Evolutionary conservation across 2,329 filamentous ascomycete genomes (phyloP), one percentile per base, ranked within the genome.

Genomic region (Xylariaceae sp.): DNA sequence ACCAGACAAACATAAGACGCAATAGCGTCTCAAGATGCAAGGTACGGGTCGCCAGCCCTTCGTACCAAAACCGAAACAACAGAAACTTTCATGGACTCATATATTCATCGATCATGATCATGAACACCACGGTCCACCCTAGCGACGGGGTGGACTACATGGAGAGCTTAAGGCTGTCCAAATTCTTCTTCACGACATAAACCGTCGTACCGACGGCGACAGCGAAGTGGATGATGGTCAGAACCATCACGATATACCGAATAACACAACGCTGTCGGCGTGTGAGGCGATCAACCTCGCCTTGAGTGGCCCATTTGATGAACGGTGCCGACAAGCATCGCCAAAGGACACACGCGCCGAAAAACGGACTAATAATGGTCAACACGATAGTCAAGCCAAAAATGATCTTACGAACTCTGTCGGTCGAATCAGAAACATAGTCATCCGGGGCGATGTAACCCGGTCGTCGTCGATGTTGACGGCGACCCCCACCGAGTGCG

Each of bases 231-330:
- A n/a, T n/a, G n/a, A n/a, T n/a, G n/a, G n/a, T n/a, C n/a, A n/a
- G n/a, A n/a, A n/a, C n/a, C n/a, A 26, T 26, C 26, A 26, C 5
- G 26, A 26, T 26, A 4, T 8, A 58, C 44, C 64, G 56, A 9
- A 80, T 66, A 8, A 62, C 51, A n/a, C 58, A 60, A 18, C 66
- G 62, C 61, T 77, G 73, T 22, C 65, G 63, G 44, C 65, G 68
- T 12, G 67, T 74, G 21, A 80, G 65, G 8, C 62, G 62, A 19
- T 69, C 65, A 22, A 73, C 70, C 60, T 78, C 72, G 5, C 79
- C 78, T 1, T 70, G 65, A 0, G 77, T 79, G 49, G 72, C 74
- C 77, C 77, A 81, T 6, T 71, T 71, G 26, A 81, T 70, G 0
- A 72, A 71, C 0, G 68, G 66, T n/a, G 57, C 78, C 72, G 43